phyloP scores from a whole-genome alignment of 495 filamentous ascomycete species.

The Aspergillus avenaceus region DNA sequence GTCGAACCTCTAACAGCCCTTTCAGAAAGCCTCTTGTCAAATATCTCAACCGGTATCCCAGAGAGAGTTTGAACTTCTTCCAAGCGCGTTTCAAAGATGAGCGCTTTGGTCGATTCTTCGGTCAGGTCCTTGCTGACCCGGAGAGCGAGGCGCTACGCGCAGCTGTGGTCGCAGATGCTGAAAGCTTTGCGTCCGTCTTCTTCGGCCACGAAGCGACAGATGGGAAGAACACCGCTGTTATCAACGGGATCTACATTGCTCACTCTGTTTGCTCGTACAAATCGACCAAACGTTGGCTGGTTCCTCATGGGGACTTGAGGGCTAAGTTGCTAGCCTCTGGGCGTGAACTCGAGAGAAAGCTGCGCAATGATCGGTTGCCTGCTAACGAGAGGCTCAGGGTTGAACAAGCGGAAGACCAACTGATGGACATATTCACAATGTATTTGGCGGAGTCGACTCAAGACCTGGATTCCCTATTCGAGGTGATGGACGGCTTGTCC shows the following conservation, averaged over 20 bases:
- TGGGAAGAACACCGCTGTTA: constrained; percentile 65
- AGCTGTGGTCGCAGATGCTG: constrained; percentile 67
- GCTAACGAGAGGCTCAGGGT: constrained; percentile 74
- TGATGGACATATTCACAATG: constrained; percentile 80
- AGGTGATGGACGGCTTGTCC: constrained; percentile 79
- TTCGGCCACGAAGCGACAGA: constrained; percentile 54
- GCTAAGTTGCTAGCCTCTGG: constrained; percentile 63
- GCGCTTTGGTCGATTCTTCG: constrained; percentile 89
- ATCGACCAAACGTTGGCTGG: constrained; percentile 65
- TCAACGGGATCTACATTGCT: constrained; percentile 84
- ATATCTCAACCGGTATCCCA: constrained; percentile 88
- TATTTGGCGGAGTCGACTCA: constrained; percentile 69
- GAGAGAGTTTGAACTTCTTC: constrained; percentile 80
- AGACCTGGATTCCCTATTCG: constrained; percentile 86
- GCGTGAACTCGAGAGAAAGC: constrained; percentile 67
- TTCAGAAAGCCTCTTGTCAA: constrained; percentile 91
- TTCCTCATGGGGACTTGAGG: constrained; percentile 68
- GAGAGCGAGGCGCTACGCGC: constrained; percentile 71
- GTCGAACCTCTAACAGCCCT: constrained; percentile 87
- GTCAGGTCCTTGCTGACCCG: constrained; percentile 77
- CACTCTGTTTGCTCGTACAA: constrained; percentile 60
- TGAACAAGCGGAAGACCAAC: constrained; percentile 81
- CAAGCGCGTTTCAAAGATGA: constrained; percentile 70
- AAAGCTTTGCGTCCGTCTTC: constrained; percentile 61
- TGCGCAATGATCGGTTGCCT: constrained; percentile 64